Evolutionary conservation across 305 asterid genomes (phyloP).

Genomic region (Rubia tinctorum): DNA sequence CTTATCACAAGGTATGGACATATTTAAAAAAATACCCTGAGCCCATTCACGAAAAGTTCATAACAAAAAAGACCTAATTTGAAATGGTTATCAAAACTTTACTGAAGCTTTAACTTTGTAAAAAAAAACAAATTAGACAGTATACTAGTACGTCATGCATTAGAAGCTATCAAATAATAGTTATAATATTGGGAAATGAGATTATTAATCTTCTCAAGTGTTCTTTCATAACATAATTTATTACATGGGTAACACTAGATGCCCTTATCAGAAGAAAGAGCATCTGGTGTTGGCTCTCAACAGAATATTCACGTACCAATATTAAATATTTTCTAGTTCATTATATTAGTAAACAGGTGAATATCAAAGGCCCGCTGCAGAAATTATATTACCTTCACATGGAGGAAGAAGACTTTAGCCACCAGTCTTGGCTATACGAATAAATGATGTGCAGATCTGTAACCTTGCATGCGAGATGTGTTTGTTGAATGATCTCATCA

Average conservation of each 20-base stretch:
- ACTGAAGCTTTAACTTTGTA: neutral
- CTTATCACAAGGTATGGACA: neutral
- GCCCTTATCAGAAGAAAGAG: neutral
- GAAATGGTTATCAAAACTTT: neutral
- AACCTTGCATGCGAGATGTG: conserved; percentile 84
- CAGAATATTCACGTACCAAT: neutral
- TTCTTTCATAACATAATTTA: neutral
- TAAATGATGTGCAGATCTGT: conserved; percentile 95
- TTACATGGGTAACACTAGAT: neutral
- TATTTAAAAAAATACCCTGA: neutral
- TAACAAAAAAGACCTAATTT: neutral
- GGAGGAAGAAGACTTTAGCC: conserved; percentile 83
- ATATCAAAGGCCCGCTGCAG: neutral
- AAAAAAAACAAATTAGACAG: neutral
- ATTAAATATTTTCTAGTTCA: neutral
- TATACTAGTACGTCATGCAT: neutral
- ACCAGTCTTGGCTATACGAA: conserved; percentile 90
- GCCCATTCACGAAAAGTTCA: neutral
- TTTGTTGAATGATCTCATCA: conserved; percentile 89
- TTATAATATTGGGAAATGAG: neutral
- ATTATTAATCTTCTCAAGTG: neutral
- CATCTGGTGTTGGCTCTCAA: neutral
- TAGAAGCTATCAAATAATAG: conserved; percentile 3
- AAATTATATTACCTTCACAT: conserved; percentile 66
- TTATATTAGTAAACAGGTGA: neutral